Evolutionary conservation across 2,329 filamentous ascomycete genomes (phyloP), one percentile per base, ranked within the genome.

Genomic region (Colletotrichum tabaci): DNA sequence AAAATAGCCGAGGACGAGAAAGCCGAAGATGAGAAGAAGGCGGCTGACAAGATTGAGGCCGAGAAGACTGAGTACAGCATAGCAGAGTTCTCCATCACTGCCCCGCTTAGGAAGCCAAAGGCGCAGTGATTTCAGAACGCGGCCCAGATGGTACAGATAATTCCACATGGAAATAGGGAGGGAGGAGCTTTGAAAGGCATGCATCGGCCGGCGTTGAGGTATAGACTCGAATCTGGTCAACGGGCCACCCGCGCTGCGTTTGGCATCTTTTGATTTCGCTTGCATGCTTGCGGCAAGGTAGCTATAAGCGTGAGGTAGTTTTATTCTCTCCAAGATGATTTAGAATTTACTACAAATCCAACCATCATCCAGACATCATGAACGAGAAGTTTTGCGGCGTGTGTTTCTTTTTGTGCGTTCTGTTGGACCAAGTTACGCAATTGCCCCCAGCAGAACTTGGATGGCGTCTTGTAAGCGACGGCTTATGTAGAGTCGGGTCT

Each of bases 1-100:
- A 74, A 77, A 42, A 74, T 78, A 26, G 74, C 77, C 7, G 77
- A 79, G 58, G 73, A 80, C 8, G 50, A 73, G 10, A 68, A 72
- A 46, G 44, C 21, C 0, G 46, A 40, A 2, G 23, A 44, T 2
- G 64, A 74, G 47, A 67, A 64, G 40, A 75, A 76, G 42, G 63
- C 50, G 2, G 30, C 9, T 6, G 52, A 64, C 7, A 67, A 69
- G 47, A 72, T 68, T 58, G 67, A 75, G 5, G 66, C 74, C 1
- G 64, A 75, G 38, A 67, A 52, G 62, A 67, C 35, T 30, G 70
- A 72, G 60, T 71, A 71, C 49, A 64, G 47, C 42, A 67, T 71
- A 7, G 58, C 64, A 15, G 35, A 65, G 18, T 71, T 71, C 58
- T 71, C 68, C 16, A 26, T 71, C 40, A 71, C 65, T 42, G 68